Evolutionary conservation across 1,284 basidiomycete genomes (phyloP).

Genomic region (Phenoliferia sp.): DNA sequence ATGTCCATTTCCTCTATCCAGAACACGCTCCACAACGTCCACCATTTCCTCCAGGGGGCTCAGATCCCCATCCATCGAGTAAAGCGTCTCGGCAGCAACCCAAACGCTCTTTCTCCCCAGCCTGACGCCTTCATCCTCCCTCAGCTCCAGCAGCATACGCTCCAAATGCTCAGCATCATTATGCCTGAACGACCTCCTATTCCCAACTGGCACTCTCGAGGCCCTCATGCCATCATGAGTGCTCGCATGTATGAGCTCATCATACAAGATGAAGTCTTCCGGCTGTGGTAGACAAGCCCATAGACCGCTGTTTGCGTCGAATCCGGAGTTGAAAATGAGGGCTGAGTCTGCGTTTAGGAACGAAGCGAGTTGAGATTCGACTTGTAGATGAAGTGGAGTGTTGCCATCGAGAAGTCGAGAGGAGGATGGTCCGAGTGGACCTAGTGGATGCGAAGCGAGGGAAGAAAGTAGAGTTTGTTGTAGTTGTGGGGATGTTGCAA

Average conservation of each 20-base stretch:
- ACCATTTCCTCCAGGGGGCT: slow-evolving; percentile 67
- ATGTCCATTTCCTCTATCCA: slow-evolving; percentile 60
- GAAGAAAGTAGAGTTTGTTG: slow-evolving; percentile 52
- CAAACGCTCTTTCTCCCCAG: slow-evolving; percentile 23
- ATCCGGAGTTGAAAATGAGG: slow-evolving; percentile 89
- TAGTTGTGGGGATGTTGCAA: slow-evolving; percentile 62
- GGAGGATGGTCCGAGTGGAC: slow-evolving; percentile 67
- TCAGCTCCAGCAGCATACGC: not conserved
- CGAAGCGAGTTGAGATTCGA: slow-evolving; percentile 61
- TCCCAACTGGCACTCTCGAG: slow-evolving; percentile 52
- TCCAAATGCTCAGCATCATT: slow-evolving; percentile 54
- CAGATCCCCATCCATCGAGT: slow-evolving; percentile 94
- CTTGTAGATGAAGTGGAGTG: slow-evolving; percentile 57
- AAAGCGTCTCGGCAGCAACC: slow-evolving; percentile 81
- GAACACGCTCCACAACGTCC: slow-evolving; percentile 53
- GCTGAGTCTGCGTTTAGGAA: slow-evolving; percentile 62
- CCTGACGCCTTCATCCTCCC: slow-evolving; percentile 15
- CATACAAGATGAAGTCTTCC: slow-evolving; percentile 73
- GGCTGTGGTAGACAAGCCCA: slow-evolving; percentile 76
- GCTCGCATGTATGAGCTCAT: slow-evolving; percentile 85
- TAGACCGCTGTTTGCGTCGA: slow-evolving; percentile 87
- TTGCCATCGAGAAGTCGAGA: slow-evolving; percentile 83
- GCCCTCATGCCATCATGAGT: slow-evolving; percentile 83
- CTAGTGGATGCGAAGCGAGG: not conserved
- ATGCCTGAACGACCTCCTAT: slow-evolving; percentile 59